Base-by-base conservation (phyloP, 1,284 basidiomycete species). In the Melampsora larici-populina region DNA sequence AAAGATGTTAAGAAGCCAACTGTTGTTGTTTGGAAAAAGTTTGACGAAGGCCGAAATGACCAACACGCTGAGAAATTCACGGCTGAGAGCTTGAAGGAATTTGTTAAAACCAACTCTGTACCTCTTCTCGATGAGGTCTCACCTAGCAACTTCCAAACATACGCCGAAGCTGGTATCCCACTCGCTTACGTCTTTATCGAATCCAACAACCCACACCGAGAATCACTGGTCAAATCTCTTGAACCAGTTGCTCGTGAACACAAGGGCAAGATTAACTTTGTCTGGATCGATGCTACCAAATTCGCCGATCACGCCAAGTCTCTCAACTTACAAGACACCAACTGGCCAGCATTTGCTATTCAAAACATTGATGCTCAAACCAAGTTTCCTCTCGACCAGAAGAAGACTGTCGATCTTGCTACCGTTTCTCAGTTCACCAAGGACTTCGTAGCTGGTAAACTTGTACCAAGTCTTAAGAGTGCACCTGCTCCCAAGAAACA, bases 141-240 rank as follows among this genome's bases (percentile, higher is more conserved):
- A 80, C 92, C 92, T 43, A 95, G 99, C 79, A 99, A 97, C 88
- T 99, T 97, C 85, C 89, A 88, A 80, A 81, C 87, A 78, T 99
- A 99, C 86, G 92, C 92, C 51, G 84, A 87, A 81, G 91, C 92
- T 81, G 86, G 88, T 77, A 90, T 94, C 81, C 94, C 97, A 48
- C 89, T 99, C 79, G 95, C 92, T 40, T 99, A 99, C 87, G 88
- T 97, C 83, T 99, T 99, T 87, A 83, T 94, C 81, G 93, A 97
- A 85, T 91, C 94, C 63, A 86, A 88, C 68, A 87, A 89, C 80
- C 78, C 81, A 40, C 88, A 89, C 82, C 90, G 89, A 81, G 87
- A 91, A 31, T 86, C 86, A 64, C 85, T 91, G 77, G 87, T 96
- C 80, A 89, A 90, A 63, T 85, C 87, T 74, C 84, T 98, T 81